Evolutionary conservation across 164 flowering plant species (phyloP), one percentile per base, ranked within the genome.

Genomic region (Tetracentron sinense): DNA sequence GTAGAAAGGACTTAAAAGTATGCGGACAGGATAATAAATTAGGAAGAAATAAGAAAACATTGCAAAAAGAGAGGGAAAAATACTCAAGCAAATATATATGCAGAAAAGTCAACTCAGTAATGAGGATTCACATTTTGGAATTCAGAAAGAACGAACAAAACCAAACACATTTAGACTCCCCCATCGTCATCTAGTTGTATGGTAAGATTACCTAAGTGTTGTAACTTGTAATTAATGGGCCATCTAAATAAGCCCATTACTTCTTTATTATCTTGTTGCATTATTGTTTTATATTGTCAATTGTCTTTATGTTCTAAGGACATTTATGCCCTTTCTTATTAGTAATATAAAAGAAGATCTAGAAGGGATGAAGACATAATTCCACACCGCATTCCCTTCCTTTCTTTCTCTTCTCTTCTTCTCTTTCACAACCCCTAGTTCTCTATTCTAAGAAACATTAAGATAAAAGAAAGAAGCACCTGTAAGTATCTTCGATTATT

Each of bases 401-500:
- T n/a, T n/a, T n/a, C n/a, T n/a, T n/a, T n/a, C n/a, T n/a, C n/a
- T n/a, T n/a, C n/a, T n/a, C n/a, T n/a, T n/a, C n/a, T n/a, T n/a
- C n/a, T n/a, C n/a, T n/a, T n/a, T n/a, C n/a, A 38, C 44, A 38
- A 8, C 8, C 44, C 44, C 8, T 15, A 30, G 19, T 6, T 57
- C 61, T 29, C 10, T 16, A 12, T 26, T 14, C 53, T 0, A 42
- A 51, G 33, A 61, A 12, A 61, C 8, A 61, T 0, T 30, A 26
- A 30, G 55, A 49, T 31, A 2, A 53, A 49, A 46, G 6, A 3
- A 28, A 49, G 26, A 21, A 19, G 44, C 30, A 95, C 99, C 99
- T 95, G 82, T 92, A 86, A 29, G 81, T 88, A 61, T 95, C 99
- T 73, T 95, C 99, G 23, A 95, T 83, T 38, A 92, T 77, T 74